Percentiles rank a stretch among this genome's conserved stretches.
Conservation (phyloP, 768 basidiomycete species). For the Tephrocybe sp. region DNA sequence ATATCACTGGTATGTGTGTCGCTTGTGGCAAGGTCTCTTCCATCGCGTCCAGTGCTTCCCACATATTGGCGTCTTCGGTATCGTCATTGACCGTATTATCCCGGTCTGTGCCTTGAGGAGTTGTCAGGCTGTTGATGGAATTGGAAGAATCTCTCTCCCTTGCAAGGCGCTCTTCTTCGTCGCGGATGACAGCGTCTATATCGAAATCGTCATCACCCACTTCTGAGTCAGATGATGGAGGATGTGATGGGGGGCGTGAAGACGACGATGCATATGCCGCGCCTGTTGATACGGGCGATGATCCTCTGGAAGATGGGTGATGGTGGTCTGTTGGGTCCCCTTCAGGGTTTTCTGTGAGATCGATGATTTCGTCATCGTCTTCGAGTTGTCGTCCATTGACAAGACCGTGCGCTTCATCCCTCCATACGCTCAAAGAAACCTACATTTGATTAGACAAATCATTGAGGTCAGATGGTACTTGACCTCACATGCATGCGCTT, state of each 20-base stretch:
- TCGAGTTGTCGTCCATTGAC: conserved; percentile 21
- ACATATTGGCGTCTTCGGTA: conserved; percentile 63
- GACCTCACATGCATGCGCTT: conserved; percentile 73
- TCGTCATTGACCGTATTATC: conserved; percentile 6
- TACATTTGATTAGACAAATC: conserved; percentile 23
- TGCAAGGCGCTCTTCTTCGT: conserved; percentile 36
- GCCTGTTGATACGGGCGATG: conserved; percentile 23
- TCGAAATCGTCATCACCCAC: conserved; percentile 46
- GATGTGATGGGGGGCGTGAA: conserved; percentile 29
- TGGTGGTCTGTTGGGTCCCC: conserved; percentile 14
- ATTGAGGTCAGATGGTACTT: too few species aligned
- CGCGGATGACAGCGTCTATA: conserved; percentile 47
- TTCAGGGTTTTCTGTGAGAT: conserved; percentile 26
- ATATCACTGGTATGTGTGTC: neutral
- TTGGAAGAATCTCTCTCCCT: conserved; percentile 10
- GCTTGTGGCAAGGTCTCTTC: conserved; percentile 1
- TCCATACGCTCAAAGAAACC: conserved; percentile 76
- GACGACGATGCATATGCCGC: conserved; percentile 33
- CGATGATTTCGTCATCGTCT: conserved; percentile 16
- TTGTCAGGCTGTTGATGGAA: neutral
- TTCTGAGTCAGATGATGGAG: conserved; percentile 40
- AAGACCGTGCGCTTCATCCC: conserved; percentile 57
- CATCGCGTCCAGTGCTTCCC: conserved; percentile 60
- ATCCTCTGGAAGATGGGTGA: conserved; percentile 11
- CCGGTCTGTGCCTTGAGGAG: neutral